phyloP scores from a whole-genome alignment of 306 rosid species.

The Vigna radiata region DNA sequence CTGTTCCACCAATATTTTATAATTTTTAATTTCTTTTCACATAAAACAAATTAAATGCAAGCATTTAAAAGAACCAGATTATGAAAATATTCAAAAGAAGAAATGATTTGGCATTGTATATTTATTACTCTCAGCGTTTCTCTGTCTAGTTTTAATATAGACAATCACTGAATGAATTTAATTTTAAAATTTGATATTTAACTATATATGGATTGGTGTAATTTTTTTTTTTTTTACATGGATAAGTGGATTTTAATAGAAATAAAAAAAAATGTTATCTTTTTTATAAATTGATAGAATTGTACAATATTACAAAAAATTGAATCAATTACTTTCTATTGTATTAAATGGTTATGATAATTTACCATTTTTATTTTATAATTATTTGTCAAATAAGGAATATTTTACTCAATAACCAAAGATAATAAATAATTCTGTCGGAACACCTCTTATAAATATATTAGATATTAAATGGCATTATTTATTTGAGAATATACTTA shows the following conservation, averaged over 20 bases:
- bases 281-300: background rate
- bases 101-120: background rate
- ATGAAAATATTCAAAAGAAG: background rate
- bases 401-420: background rate
- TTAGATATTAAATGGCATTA: too few relatives aligned
- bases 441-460: too few relatives aligned
- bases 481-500: too few relatives aligned
- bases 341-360: background rate
- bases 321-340: too few relatives aligned
- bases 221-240: too few relatives aligned
- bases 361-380: background rate
- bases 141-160: background rate
- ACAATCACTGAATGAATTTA: background rate
- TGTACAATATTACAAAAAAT: background rate
- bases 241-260: too few relatives aligned
- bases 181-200: background rate
- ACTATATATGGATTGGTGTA: background rate
- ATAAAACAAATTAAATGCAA: background rate
- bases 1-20: background rate
- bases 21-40: background rate
- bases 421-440: too few relatives aligned
- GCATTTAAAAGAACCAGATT: background rate
- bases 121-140: background rate
- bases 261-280: too few relatives aligned
- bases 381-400: background rate